These are phyloP conservation scores for Curvularia spicifera DNA, from an alignment of 2,329 filamentous ascomycete species.

Conservation along the genomic window DNA sequence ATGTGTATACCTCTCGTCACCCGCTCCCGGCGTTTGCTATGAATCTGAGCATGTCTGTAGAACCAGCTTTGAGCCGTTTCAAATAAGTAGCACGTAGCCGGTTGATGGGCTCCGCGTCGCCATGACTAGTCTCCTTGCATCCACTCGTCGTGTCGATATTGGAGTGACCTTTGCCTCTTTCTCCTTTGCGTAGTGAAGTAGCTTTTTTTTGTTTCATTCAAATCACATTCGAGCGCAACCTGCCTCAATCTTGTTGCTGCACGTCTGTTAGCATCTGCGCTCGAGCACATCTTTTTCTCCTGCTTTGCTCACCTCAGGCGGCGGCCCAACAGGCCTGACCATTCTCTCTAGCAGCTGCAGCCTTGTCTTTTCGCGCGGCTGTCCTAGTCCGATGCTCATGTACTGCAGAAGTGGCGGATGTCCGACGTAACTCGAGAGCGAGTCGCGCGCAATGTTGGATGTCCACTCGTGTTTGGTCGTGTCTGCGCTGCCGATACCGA, in stretches of 20 bases:
- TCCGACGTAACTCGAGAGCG: slow-evolving; percentile 84
- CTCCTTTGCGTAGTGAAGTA: background rate
- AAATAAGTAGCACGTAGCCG: slow-evolving; percentile 14
- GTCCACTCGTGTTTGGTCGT: slow-evolving; percentile 98
- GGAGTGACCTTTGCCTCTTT: slow-evolving; percentile 2
- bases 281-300: background rate
- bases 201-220: background rate
- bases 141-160: slow-evolving; percentile 4
- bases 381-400: slow-evolving; percentile 87
- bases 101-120: slow-evolving; percentile 2
- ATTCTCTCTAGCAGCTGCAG: slow-evolving; percentile 79
- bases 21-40: slow-evolving; percentile 6
- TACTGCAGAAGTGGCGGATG: slow-evolving; percentile 89
- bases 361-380: slow-evolving; percentile 79
- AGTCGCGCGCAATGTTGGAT: slow-evolving; percentile 94
- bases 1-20: slow-evolving; percentile 5
- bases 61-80: slow-evolving; percentile 8
- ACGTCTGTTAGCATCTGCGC: slow-evolving; percentile 10
- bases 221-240: background rate
- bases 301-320: slow-evolving; percentile 62
- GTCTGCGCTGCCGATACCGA: slow-evolving; percentile 95
- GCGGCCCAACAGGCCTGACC: slow-evolving; percentile 69
- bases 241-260: slow-evolving; percentile 33
- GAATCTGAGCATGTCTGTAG: slow-evolving; percentile 12
- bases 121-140: slow-evolving; percentile 11